These are phyloP conservation scores for Allium sativum DNA, from an alignment of 106 monocot genomes.

Conservation along the genomic window DNA sequence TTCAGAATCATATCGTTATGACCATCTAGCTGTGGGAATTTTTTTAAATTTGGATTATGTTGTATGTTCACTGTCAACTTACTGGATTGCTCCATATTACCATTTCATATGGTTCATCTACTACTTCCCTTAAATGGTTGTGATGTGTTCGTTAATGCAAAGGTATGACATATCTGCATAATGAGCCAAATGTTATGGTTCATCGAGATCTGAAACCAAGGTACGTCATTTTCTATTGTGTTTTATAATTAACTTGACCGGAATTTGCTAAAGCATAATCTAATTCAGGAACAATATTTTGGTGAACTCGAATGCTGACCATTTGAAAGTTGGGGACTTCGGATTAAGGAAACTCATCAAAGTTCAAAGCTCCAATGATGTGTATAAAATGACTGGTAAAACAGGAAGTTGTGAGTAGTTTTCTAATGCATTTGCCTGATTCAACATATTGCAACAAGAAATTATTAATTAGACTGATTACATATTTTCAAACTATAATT, in stretches of 20 bases:
- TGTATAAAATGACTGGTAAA: constrained; percentile 98
- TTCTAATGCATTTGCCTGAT: no score
- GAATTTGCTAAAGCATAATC: constrained; percentile 9
- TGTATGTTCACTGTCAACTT: no score
- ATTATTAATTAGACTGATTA: no score
- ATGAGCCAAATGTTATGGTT: constrained; percentile 96
- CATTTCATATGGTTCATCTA: no score
- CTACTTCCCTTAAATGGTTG: neutral
- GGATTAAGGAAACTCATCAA: constrained; percentile 92
- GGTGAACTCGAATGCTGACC: constrained; percentile 89
- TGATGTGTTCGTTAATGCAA: constrained; percentile 12
- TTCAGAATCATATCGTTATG: no score
- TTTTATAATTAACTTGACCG: neutral
- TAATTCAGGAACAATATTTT: constrained; percentile 83
- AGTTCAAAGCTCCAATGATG: constrained; percentile 77
- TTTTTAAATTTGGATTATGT: no score
- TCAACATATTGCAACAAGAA: no score
- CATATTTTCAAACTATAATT: neutral
- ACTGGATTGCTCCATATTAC: no score
- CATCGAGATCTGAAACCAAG: constrained; percentile 97
- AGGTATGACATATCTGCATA: constrained; percentile 98
- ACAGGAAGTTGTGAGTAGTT: constrained; percentile 90
- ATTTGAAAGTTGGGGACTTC: constrained; percentile 97
- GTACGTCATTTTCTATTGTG: constrained; percentile 18
- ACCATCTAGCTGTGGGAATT: no score